These are phyloP conservation scores for Hypoxylon subgilvum DNA, from an alignment of 495 filamentous ascomycete genomes.

Conservation along the genomic window DNA sequence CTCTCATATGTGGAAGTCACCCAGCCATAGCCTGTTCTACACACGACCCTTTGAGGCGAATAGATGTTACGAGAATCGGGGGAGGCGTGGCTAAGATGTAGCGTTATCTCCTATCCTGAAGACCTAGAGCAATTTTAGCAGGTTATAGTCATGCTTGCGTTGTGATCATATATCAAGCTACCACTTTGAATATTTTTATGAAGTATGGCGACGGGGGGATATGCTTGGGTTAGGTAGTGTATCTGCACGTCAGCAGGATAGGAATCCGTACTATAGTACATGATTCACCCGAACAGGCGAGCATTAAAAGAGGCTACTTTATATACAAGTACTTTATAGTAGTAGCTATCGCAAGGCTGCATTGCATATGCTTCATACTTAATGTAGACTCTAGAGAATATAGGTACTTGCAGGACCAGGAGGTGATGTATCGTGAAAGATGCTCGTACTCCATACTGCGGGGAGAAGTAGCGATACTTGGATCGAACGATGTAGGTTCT, in stretches of 20 bases:
- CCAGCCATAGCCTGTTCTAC: background rate
- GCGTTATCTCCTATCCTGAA: background rate
- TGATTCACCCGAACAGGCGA: constrained; percentile 8
- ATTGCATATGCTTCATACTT: constrained; percentile 29
- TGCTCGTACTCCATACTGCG: constrained; percentile 35
- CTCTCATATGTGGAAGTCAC: background rate
- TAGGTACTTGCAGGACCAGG: constrained; percentile 38
- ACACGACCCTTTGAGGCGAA: background rate
- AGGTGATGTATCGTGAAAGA: constrained; percentile 32
- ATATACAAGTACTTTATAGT: too few species aligned
- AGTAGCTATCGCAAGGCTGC: constrained; percentile 29
- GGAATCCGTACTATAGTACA: constrained; percentile 1
- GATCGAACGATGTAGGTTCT: constrained; percentile 25
- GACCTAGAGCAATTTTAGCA: background rate
- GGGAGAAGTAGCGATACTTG: constrained; percentile 37
- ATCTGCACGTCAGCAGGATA: background rate
- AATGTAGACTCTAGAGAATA: constrained; percentile 19
- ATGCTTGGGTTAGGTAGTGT: too few species aligned
- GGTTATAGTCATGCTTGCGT: background rate
- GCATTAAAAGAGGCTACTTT: constrained; percentile 22
- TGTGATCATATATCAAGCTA: constrained; percentile 3
- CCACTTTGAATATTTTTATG: background rate
- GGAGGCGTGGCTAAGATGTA: background rate
- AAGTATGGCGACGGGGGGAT: background rate
- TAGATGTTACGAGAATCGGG: background rate